Evolutionary conservation across 2,329 filamentous ascomycete species (phyloP).

Genomic region (Neofusicoccum sp.): DNA sequence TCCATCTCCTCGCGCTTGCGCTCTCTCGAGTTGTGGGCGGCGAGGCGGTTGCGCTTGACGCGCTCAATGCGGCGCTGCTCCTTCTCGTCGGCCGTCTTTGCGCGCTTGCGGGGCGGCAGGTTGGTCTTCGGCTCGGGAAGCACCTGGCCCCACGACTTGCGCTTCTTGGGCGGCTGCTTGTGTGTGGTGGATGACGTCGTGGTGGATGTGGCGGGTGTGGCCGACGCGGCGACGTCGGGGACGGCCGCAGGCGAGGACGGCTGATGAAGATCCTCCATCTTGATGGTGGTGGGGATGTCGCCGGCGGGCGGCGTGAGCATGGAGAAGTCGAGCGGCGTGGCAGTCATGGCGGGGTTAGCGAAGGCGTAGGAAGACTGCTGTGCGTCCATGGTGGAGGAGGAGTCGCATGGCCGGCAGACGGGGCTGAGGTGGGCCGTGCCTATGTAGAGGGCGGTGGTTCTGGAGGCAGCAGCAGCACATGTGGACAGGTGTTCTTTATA

Average conservation of each 20-base stretch:
- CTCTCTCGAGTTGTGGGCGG: slow-evolving; percentile 93
- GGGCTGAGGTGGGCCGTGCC: slow-evolving; percentile 13
- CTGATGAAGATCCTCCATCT: slow-evolving; percentile 41
- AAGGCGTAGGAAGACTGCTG: neutral
- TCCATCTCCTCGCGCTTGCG: slow-evolving; percentile 90
- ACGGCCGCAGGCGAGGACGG: slow-evolving; percentile 23
- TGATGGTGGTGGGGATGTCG: slow-evolving; percentile 32
- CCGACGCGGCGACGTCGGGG: slow-evolving; percentile 22
- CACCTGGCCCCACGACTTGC: slow-evolving; percentile 98
- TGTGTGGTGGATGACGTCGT: neutral
- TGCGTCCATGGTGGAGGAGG: slow-evolving; percentile 4
- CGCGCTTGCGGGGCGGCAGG: slow-evolving; percentile 90
- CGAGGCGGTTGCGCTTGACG: slow-evolving; percentile 91
- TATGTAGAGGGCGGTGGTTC: slow-evolving; percentile 13
- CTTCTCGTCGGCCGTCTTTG: slow-evolving; percentile 98
- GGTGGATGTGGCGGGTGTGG: neutral
- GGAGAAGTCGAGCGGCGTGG: slow-evolving; percentile 10
- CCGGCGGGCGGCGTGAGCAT: slow-evolving; percentile 3
- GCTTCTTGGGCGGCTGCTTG: slow-evolving; percentile 75
- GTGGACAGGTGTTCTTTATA: slow-evolving; percentile 19
- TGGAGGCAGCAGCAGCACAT: slow-evolving; percentile 9
- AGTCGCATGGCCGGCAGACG: neutral
- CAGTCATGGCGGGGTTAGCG: slow-evolving; percentile 7
- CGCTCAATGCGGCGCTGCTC: slow-evolving; percentile 96
- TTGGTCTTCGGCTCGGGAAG: slow-evolving; percentile 96